Evolutionary conservation across 306 rosid species (phyloP).

Genomic region (Clitoria ternatea): DNA sequence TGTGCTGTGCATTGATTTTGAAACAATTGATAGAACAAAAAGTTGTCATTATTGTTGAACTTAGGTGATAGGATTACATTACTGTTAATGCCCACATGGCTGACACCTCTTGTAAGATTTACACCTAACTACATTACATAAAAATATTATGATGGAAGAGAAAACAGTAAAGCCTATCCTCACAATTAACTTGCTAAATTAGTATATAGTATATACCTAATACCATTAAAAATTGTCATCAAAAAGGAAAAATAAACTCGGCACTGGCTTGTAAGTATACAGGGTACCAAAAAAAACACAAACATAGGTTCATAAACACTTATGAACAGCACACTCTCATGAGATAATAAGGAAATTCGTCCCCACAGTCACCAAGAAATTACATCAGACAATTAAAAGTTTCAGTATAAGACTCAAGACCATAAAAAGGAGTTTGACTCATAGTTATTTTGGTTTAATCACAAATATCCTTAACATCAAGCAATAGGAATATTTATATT

Average conservation of each 20-base stretch:
- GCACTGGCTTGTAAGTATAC: neutral
- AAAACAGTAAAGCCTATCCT: conserved; percentile 2
- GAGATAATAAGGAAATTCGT: neutral
- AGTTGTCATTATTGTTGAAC: no score
- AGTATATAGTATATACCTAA: no score
- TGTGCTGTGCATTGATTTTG: no score
- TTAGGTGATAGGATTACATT: neutral
- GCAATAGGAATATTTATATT: no score
- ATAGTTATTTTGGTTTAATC: no score
- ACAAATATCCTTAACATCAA: no score
- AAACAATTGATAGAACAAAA: no score
- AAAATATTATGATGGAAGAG: neutral
- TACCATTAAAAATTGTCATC: neutral
- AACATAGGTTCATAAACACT: neutral
- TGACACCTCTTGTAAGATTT: neutral
- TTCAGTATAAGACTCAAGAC: neutral
- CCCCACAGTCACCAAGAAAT: neutral
- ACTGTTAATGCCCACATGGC: neutral
- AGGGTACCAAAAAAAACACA: neutral
- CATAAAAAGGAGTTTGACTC: neutral
- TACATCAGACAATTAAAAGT: neutral
- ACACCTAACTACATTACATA: neutral
- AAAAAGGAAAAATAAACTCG: neutral
- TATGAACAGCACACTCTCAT: neutral
- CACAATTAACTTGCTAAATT: neutral